Evolutionary conservation across 2,329 filamentous ascomycete genomes (phyloP).

Genomic region (Coniochaeta sp.): DNA sequence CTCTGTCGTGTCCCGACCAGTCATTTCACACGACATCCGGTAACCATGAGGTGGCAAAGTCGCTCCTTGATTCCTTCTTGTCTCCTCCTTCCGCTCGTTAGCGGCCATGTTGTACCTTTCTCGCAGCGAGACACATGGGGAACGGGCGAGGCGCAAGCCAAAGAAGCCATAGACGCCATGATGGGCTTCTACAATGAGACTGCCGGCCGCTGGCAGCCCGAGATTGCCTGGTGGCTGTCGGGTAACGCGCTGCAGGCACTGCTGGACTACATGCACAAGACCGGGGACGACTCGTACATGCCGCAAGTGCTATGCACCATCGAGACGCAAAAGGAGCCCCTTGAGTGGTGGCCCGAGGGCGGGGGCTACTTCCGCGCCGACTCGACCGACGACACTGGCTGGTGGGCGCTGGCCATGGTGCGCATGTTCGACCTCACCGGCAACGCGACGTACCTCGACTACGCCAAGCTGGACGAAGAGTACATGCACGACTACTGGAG

Average conservation of each 20-base stretch:
- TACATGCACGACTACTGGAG: constrained; percentile 45
- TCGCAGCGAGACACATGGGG: not conserved
- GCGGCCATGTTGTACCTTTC: not conserved
- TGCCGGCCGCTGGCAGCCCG: constrained; percentile 24
- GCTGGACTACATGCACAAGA: constrained; percentile 26
- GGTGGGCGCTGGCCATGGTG: constrained; percentile 56
- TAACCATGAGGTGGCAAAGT: not conserved
- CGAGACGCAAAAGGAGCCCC: constrained; percentile 21
- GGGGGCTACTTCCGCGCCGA: constrained; percentile 29
- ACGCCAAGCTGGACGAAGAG: constrained; percentile 44
- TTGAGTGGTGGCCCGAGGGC: constrained; percentile 27
- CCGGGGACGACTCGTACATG: constrained; percentile 21
- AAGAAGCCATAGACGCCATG: constrained; percentile 23
- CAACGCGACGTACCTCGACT: constrained; percentile 43
- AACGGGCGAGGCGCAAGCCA: not conserved
- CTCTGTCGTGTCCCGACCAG: not conserved
- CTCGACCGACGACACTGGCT: constrained; percentile 50
- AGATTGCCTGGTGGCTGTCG: constrained; percentile 29
- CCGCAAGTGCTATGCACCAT: constrained; percentile 20
- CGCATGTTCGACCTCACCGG: constrained; percentile 46
- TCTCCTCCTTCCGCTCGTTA: not conserved
- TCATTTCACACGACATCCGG: not conserved
- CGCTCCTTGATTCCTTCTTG: not conserved
- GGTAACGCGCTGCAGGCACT: constrained; percentile 26
- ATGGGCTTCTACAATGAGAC: constrained; percentile 25